phyloP scores from a whole-genome alignment of 2,329 filamentous ascomycete genomes.

The Colletotrichum sp. region DNA sequence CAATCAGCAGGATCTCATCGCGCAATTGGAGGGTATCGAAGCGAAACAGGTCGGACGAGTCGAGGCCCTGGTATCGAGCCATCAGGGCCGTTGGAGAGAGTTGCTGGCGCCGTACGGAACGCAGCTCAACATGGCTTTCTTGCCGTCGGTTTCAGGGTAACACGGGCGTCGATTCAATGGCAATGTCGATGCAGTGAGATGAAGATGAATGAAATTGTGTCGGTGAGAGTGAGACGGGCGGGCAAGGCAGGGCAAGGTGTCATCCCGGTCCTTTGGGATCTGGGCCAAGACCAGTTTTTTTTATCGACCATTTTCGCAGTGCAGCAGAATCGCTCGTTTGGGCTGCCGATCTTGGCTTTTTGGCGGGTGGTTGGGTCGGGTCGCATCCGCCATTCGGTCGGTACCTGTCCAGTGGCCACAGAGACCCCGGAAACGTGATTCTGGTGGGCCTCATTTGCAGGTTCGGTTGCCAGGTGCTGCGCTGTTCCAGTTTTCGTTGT shows the following conservation, averaged over 20 bases:
- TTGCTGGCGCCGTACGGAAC: neutral
- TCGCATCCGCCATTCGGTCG: neutral
- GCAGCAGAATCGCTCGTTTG: neutral
- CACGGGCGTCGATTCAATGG: neutral
- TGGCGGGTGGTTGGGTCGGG: slow-evolving; percentile 11
- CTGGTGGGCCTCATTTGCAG: slow-evolving; percentile 5
- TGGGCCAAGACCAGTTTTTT: neutral
- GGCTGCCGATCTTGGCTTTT: slow-evolving; percentile 6
- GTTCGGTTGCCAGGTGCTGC: neutral
- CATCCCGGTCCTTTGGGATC: neutral
- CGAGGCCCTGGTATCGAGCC: slow-evolving; percentile 15
- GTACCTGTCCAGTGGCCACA: neutral
- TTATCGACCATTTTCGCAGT: neutral
- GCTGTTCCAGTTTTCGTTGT: neutral
- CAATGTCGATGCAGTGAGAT: neutral
- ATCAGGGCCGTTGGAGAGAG: slow-evolving; percentile 4
- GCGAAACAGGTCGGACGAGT: slow-evolving; percentile 38
- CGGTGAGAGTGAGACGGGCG: neutral
- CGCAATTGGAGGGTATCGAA: slow-evolving; percentile 38
- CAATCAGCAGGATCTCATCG: slow-evolving; percentile 36
- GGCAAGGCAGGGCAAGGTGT: neutral
- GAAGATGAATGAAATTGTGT: neutral
- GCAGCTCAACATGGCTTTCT: slow-evolving; percentile 11
- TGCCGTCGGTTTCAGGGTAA: neutral
- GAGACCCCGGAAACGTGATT: slow-evolving; percentile 3